Conservation (phyloP, 176 grass and related monocot species). For the Avena eriantha region DNA sequence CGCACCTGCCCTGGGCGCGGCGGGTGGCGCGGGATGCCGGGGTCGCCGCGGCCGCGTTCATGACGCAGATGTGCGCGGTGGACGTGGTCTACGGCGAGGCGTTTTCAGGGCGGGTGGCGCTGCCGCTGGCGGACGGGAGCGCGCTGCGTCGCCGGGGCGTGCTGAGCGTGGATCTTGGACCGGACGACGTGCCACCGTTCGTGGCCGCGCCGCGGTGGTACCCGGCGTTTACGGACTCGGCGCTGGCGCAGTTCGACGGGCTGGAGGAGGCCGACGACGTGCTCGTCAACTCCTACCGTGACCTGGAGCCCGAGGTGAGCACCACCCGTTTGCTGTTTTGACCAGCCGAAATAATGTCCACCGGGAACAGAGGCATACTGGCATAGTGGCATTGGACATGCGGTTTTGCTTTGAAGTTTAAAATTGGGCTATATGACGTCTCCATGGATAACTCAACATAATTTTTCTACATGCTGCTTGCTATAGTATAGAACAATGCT, state of each 20-base stretch:
- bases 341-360: neutral
- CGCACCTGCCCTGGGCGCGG: neutral
- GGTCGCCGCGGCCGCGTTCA: neutral
- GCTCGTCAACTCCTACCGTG: conserved; percentile 10
- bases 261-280: conserved; percentile 16
- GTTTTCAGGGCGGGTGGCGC: neutral
- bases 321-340: neutral
- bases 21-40: neutral
- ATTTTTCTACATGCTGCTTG: neutral
- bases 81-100: neutral
- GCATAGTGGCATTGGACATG: no score
- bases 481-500: neutral
- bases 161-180: neutral
- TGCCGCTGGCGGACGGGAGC: neutral
- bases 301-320: neutral
- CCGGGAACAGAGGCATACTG: neutral
- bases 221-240: neutral
- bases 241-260: neutral
- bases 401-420: neutral
- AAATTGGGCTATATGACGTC: neutral
- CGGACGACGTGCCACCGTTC: neutral
- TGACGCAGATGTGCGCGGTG: conserved; percentile 17
- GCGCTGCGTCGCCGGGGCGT: neutral
- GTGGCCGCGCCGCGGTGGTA: neutral
- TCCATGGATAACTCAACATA: neutral